Conservation (phyloP, 2,329 filamentous ascomycete genomes). For the Cladophialophora carrionii region DNA sequence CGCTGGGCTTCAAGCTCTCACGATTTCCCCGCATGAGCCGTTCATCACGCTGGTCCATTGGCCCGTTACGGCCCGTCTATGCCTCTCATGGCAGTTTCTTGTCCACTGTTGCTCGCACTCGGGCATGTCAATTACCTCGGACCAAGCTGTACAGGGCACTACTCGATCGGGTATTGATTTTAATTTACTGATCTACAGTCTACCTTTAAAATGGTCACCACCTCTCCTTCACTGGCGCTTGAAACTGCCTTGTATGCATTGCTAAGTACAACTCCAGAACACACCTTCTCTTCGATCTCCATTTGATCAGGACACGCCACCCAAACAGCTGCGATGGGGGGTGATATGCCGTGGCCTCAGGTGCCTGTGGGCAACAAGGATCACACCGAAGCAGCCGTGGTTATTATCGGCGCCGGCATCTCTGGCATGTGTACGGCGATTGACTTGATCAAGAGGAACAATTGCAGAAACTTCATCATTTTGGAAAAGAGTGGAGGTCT, state of each 20-base stretch:
- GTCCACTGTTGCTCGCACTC: neutral
- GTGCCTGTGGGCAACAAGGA: conserved; percentile 36
- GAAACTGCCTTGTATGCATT: neutral
- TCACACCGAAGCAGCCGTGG: conserved; percentile 56
- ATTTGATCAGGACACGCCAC: neutral
- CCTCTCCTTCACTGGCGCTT: neutral
- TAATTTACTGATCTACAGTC: conserved; percentile 2
- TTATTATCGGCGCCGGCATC: conserved; percentile 62
- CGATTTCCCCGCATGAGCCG: conserved; percentile 17
- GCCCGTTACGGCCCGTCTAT: neutral
- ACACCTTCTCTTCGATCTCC: neutral
- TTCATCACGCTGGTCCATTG: conserved; percentile 1
- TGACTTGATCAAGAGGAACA: conserved; percentile 57
- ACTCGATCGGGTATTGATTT: conserved; percentile 4
- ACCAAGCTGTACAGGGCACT: conserved; percentile 1
- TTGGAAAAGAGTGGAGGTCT: conserved; percentile 60
- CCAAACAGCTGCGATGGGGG: conserved; percentile 22
- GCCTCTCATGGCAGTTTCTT: neutral
- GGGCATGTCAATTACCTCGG: conserved; percentile 13
- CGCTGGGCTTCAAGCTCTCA: neutral
- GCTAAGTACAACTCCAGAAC: neutral
- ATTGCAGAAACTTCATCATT: conserved; percentile 57
- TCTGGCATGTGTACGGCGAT: conserved; percentile 52
- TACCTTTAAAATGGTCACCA: conserved; percentile 3
- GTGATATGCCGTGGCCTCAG: conserved; percentile 36